phyloP scores from a whole-genome alignment of 306 rosid genomes.

The Vigna angularis region DNA sequence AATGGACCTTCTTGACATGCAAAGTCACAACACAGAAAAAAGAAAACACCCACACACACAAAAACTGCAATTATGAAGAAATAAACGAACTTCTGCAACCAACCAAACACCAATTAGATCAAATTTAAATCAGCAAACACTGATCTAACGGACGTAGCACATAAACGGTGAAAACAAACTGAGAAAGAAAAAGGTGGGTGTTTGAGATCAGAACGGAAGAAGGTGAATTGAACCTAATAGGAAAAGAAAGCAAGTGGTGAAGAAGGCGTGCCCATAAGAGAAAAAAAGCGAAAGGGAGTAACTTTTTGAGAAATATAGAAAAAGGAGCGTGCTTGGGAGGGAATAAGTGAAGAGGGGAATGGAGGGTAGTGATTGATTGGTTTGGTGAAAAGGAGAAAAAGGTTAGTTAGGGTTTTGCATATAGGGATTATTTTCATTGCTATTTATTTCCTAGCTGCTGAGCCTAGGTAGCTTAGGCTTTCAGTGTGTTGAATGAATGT shows the following conservation, averaged over 20 bases:
- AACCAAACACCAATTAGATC: neutral
- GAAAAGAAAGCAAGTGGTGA: constrained; percentile 23
- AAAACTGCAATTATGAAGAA: constrained; percentile 2
- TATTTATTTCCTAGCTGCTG: neutral
- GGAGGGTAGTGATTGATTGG: constrained; percentile 33
- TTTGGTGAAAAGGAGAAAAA: constrained; percentile 41
- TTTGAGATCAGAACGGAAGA: constrained; percentile 35
- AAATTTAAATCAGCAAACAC: constrained; percentile 31
- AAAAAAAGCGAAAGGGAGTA: constrained; percentile 34
- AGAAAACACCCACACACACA: no score
- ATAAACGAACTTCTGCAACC: constrained; percentile 8
- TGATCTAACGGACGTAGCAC: constrained; percentile 27
- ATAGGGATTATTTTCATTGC: constrained; percentile 37
- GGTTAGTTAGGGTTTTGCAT: constrained; percentile 54
- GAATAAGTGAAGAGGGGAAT: constrained; percentile 20
- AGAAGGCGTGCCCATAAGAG: constrained; percentile 37
- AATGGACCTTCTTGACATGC: constrained; percentile 48
- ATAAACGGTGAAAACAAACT: neutral
- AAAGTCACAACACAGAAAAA: constrained; percentile 20
- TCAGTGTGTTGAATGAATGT: neutral
- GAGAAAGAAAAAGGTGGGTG: constrained; percentile 34
- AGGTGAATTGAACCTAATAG: constrained; percentile 22
- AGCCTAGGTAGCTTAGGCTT: constrained; percentile 3
- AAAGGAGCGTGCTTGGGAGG: constrained; percentile 1
- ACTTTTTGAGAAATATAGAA: constrained; percentile 40